Evolutionary conservation across 805 yeast genomes (phyloP), one percentile per base, ranked within the genome.

Genomic region (Debaryomyces tyrocola): DNA sequence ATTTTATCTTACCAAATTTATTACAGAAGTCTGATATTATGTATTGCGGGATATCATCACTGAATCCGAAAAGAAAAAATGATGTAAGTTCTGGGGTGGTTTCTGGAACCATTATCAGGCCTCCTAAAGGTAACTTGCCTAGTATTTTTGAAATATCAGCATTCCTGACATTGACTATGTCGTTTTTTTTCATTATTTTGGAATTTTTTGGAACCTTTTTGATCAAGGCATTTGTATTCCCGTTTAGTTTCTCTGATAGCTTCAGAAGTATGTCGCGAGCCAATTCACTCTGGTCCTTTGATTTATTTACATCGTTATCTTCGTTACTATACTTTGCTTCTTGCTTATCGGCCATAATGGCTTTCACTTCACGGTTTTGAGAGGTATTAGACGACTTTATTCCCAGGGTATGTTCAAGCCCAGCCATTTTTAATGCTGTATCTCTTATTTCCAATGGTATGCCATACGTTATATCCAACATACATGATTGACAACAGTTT

Each of bases 401-500:
- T 4, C 49, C 49, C 9, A 48, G 41, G 15, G 49, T 47, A 12
- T 40, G 55, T 12, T 54, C 73, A 12, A 75, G 69, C 12, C 84
- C 84, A 2, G 91, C 85, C 76, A 89, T 74, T 54, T 83, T 82
- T 56, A 90, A 63, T 4, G 96, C 87, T 1, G 89, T 83, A 57
- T 91, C 97, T 52, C 97, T 73, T 6, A 90, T 67, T 9, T 83
- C 80, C 14, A 90, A 62, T 0, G 96, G 89, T n/a, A 94, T 80
- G 3, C 90, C 88, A 68, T 83, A 87, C 24, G 84, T 80, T 36
- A 91, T 68, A 67, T 92, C 98, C 29, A 86, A 63, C 80, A 90
- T 78, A 63, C 99, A 92, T 20, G 83, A 70, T 63, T 94, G 98
- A 60, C 99, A 92, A 56, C 95, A 85, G 66, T 88, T 85, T 48